Evolutionary conservation across 2,329 filamentous ascomycete genomes (phyloP).

Genomic region (Fusarium graminum): DNA sequence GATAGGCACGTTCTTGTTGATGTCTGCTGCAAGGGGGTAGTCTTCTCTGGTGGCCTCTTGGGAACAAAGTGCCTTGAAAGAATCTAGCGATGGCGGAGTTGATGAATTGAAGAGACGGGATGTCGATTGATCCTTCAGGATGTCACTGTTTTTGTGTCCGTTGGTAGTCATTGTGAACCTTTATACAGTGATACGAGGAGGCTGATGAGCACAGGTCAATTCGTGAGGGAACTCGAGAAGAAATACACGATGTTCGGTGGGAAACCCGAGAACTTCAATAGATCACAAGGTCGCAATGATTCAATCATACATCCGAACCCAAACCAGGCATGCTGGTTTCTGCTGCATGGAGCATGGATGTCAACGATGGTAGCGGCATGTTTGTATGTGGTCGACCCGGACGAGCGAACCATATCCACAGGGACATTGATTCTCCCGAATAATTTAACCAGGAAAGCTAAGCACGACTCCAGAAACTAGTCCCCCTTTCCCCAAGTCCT

Average conservation of each 20-base stretch:
- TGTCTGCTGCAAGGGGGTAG: constrained; percentile 62
- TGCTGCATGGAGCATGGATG: neutral
- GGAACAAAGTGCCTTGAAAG: constrained; percentile 61
- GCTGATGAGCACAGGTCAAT: neutral
- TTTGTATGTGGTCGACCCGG: neutral
- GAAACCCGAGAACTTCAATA: neutral
- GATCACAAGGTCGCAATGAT: neutral
- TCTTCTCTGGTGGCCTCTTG: constrained; percentile 52
- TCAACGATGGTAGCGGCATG: neutral
- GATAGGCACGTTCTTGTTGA: constrained; percentile 67
- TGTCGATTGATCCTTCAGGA: constrained; percentile 24
- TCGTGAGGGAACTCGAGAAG: neutral
- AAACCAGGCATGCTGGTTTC: neutral
- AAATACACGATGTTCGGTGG: constrained; percentile 15
- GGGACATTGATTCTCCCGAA: neutral
- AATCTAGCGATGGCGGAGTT: constrained; percentile 55
- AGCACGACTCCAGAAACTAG: neutral
- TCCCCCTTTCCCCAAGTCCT: neutral
- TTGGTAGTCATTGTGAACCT: constrained; percentile 21
- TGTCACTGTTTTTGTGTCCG: neutral
- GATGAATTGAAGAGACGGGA: constrained; percentile 45
- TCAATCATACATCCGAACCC: neutral
- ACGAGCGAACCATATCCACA: neutral
- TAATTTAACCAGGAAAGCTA: constrained; percentile 17
- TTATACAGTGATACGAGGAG: neutral